Evolutionary conservation across 2,329 filamentous ascomycete species (phyloP), one percentile per base, ranked within the genome.

Genomic region (Hypoxylon sp.): DNA sequence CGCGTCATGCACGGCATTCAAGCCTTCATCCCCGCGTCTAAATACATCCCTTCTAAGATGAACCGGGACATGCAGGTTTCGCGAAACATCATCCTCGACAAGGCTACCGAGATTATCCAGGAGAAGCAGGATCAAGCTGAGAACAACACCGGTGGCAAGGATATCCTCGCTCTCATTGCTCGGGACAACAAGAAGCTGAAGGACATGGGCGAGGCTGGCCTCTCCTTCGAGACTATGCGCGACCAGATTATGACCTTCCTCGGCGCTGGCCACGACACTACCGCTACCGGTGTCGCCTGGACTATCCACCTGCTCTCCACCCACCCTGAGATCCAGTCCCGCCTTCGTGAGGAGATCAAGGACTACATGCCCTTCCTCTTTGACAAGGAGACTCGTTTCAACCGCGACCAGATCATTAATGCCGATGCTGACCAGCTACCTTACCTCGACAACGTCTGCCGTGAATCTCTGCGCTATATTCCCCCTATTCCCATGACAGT

Each of bases 401-500:
- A 78, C 51, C 56, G 68, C 2, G 70, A 68, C 2, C 61, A 70
- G 13, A 64, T 77, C 43, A 72, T 68, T 13, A 70, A 72, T 3
- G 74, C 76, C 0, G 78, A 82, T 54, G 73, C 75, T 0, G 77
- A 82, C 65, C 68, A 73, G 48, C 72, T 82, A 2, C 79, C 79
- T 0, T 83, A 78, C 68, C 72, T 82, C 4, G 78, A 82, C 64
- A 81, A 80, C 53, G 77, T 82, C 39, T 81, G 80, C 73, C 78
- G 78, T 53, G 81, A 83, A 70, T 78, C 78, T 0, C 75, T 83
- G 4, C 79, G 81, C 43, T 78, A 76, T 72, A 81, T 81, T 59
- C 79, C 79, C 1, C 79, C 80, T 3, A 81, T 82, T 46, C 79
- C 80, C 22, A 79, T 80, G 75, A 80, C 79, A 1, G 79, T 81